Percentiles rank a stretch among this genome's conserved stretches.
Evolutionary conservation across 352 stramenopile species (phyloP).

Genomic region (Phytophthora hibernalis): DNA sequence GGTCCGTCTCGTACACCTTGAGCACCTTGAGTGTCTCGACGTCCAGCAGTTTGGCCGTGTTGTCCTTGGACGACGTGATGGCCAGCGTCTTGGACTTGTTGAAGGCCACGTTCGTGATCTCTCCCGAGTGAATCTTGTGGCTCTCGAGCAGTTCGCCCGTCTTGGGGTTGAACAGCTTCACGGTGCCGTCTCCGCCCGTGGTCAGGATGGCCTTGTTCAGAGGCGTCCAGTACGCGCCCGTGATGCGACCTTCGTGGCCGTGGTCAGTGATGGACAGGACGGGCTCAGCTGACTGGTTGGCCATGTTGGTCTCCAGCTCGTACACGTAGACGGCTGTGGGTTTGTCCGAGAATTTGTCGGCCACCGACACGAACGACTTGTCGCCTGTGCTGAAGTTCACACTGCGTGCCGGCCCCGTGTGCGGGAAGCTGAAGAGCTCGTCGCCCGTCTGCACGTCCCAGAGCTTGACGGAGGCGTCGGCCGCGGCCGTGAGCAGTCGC

Average conservation of each 20-base stretch:
- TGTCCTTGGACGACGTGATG: slow-evolving; percentile 98
- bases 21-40: slow-evolving; percentile 95
- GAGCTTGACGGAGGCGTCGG: slow-evolving; percentile 93
- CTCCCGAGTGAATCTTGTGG: slow-evolving; percentile 94
- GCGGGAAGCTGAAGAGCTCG: slow-evolving; percentile 86
- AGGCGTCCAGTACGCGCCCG: slow-evolving; percentile 85
- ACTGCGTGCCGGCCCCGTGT: slow-evolving; percentile 82
- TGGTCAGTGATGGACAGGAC: slow-evolving; percentile 82
- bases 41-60: slow-evolving; percentile 97
- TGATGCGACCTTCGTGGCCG: slow-evolving; percentile 83
- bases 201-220: slow-evolving; percentile 90
- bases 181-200: slow-evolving; percentile 79
- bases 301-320: slow-evolving; percentile 71
- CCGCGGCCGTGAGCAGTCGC: slow-evolving; percentile 95
- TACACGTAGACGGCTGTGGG: slow-evolving; percentile 84
- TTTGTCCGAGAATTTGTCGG: slow-evolving; percentile 87
- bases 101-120: slow-evolving; percentile 97
- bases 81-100: slow-evolving; percentile 97
- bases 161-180: slow-evolving; percentile 85
- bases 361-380: slow-evolving; percentile 85
- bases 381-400: slow-evolving; percentile 91
- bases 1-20: slow-evolving; percentile 98
- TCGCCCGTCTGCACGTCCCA: slow-evolving; percentile 93
- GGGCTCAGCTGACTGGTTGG: slow-evolving; percentile 64
- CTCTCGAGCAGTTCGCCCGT: slow-evolving; percentile 77